Evolutionary conservation across 768 basidiomycete genomes (phyloP).

Genomic region (Hemileccinum rubropunctum): DNA sequence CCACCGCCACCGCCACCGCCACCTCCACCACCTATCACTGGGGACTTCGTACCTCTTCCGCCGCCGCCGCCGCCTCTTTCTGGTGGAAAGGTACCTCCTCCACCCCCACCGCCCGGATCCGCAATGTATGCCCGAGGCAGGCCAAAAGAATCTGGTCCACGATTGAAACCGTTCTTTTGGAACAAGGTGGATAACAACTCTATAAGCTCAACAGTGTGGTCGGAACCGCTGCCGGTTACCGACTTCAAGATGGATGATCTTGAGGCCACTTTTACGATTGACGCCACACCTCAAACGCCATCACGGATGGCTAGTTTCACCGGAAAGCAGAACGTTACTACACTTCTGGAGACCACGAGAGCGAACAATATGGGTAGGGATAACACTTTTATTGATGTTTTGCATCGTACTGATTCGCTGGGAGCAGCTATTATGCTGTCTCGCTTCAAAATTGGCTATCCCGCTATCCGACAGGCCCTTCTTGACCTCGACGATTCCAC

Average conservation of each 20-base stretch:
- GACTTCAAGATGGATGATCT: conserved; percentile 67
- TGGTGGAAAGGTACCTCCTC: conserved; percentile 10
- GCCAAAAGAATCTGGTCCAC: conserved; percentile 42
- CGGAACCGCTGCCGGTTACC: conserved; percentile 43
- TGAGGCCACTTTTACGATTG: conserved; percentile 68
- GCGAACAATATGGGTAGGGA: conserved; percentile 79
- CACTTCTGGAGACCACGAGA: conserved; percentile 73
- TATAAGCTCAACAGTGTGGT: conserved; percentile 65
- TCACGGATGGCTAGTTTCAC: conserved; percentile 40
- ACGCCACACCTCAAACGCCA: conserved; percentile 40
- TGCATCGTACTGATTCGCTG: conserved; percentile 3
- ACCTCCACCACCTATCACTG: background rate
- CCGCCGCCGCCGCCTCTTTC: conserved; percentile 32
- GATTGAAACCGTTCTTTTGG: conserved; percentile 89
- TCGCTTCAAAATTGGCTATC: conserved; percentile 61
- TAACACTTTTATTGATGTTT: background rate
- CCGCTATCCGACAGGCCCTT: conserved; percentile 68
- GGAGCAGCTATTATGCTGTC: conserved; percentile 78
- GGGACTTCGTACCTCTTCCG: conserved; percentile 10
- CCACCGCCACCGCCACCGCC: background rate
- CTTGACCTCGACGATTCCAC: conserved; percentile 67
- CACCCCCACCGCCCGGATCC: conserved; percentile 34
- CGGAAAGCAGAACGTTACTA: conserved; percentile 62
- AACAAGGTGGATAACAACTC: conserved; percentile 59
- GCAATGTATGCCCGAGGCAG: conserved; percentile 33